phyloP scores from a whole-genome alignment of 176 grass and related monocot genomes.

The Rhynchospora breviuscula region DNA sequence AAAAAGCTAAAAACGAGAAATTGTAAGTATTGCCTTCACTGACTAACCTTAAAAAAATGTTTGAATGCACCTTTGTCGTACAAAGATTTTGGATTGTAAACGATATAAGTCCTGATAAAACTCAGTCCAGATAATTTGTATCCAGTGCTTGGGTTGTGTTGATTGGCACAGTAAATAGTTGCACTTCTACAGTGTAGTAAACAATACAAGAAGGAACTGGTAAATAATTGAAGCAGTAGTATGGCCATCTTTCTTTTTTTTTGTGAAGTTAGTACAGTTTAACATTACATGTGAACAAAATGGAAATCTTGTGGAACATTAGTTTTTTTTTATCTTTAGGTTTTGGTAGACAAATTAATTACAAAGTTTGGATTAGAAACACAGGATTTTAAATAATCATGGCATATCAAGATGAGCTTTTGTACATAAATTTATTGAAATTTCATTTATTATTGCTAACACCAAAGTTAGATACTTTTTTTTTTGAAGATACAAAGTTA shows the following conservation, averaged over 20 bases:
- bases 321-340: background rate
- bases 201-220: background rate
- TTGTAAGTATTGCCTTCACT: no score
- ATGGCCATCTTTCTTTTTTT: background rate
- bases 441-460: background rate
- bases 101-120: background rate
- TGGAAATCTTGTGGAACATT: background rate
- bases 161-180: background rate
- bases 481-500: no score
- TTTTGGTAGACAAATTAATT: background rate
- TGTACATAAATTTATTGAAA: background rate
- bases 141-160: background rate
- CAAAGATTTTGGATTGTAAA: background rate
- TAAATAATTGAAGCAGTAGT: background rate
- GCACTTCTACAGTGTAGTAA: background rate
- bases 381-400: background rate
- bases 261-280: no score
- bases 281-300: background rate
- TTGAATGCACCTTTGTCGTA: background rate
- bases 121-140: background rate
- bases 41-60: no score
- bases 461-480: background rate
- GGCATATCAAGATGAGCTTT: background rate
- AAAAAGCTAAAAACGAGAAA: background rate
- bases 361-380: background rate